Percentiles rank a stretch among this genome's conserved stretches.
These are phyloP conservation scores for Calonectria multiphialidica DNA, from an alignment of 2,329 filamentous ascomycete genomes.

Conservation along the genomic window DNA sequence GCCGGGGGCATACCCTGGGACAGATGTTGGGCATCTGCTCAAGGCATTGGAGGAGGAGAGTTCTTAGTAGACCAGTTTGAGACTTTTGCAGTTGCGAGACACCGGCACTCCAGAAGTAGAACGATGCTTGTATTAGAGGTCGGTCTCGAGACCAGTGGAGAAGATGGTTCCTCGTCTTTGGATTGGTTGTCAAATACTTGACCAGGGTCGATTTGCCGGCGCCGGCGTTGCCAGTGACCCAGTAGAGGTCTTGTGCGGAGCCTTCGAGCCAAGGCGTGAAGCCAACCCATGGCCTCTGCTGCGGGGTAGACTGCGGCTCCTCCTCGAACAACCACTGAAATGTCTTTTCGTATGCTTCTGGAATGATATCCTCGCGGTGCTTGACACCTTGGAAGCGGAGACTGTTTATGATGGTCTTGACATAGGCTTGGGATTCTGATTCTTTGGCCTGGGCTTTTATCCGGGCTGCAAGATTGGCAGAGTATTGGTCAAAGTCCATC, in stretches of 20 bases:
- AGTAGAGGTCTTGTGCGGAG: slow-evolving; percentile 8
- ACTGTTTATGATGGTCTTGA: background rate
- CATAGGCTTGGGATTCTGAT: background rate
- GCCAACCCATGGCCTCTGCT: background rate
- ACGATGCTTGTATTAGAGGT: background rate
- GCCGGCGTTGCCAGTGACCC: slow-evolving; percentile 29
- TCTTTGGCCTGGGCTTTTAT: background rate
- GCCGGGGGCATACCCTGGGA: background rate
- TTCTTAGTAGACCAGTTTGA: background rate
- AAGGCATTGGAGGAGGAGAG: slow-evolving; percentile 20
- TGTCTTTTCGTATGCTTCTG: slow-evolving; percentile 19
- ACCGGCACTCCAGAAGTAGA: slow-evolving; percentile 33
- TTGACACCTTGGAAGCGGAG: slow-evolving; percentile 22
- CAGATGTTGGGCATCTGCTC: background rate
- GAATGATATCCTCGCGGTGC: slow-evolving; percentile 22
- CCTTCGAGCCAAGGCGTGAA: slow-evolving; percentile 24
- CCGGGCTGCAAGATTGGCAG: background rate
- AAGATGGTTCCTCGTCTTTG: background rate
- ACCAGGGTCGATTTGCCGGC: slow-evolving; percentile 16
- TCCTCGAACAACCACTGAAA: slow-evolving; percentile 24
- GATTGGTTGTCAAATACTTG: background rate
- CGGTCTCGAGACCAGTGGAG: background rate
- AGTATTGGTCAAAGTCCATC: background rate
- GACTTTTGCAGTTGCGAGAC: slow-evolving; percentile 2
- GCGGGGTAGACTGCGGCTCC: background rate